Conservation (phyloP, 352 stramenopile genomes). For the Phytophthora foliorum region DNA sequence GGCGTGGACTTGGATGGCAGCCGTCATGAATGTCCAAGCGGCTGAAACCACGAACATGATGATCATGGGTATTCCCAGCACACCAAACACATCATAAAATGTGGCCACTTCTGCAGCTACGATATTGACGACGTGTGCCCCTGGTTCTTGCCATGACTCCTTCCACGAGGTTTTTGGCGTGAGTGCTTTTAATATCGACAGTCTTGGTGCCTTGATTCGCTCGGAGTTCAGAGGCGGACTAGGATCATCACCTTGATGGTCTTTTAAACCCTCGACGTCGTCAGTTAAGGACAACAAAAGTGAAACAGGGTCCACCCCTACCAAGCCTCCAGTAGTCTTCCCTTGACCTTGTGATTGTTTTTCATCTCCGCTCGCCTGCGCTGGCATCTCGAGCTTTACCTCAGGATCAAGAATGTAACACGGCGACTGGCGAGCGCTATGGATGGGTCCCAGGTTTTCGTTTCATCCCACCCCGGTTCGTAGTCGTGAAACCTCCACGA, state of each 20-base stretch:
- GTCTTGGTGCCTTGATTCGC: background rate
- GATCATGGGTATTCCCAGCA: background rate
- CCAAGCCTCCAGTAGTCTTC: background rate
- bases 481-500: too few species aligned
- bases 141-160: background rate
- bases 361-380: background rate
- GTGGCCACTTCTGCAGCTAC: conserved; percentile 7
- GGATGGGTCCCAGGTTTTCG: too few species aligned
- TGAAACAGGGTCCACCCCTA: background rate
- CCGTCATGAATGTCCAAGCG: conserved; percentile 14
- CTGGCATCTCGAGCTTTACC: background rate
- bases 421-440: too few species aligned
- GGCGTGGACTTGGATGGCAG: conserved; percentile 45
- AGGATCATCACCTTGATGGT: background rate
- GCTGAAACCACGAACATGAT: background rate
- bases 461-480: background rate
- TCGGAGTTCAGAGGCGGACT: background rate
- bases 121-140: conserved; percentile 8
- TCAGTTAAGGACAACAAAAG: background rate
- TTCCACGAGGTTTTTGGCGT: background rate
- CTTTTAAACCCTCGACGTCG: background rate
- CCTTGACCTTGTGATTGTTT: background rate
- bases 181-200: background rate
- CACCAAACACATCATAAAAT: background rate
- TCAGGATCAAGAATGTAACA: too few species aligned